Percentiles rank a stretch among this genome's conserved stretches.
phyloP scores from a whole-genome alignment of 441 rosid species.

The Populus hybrid region DNA sequence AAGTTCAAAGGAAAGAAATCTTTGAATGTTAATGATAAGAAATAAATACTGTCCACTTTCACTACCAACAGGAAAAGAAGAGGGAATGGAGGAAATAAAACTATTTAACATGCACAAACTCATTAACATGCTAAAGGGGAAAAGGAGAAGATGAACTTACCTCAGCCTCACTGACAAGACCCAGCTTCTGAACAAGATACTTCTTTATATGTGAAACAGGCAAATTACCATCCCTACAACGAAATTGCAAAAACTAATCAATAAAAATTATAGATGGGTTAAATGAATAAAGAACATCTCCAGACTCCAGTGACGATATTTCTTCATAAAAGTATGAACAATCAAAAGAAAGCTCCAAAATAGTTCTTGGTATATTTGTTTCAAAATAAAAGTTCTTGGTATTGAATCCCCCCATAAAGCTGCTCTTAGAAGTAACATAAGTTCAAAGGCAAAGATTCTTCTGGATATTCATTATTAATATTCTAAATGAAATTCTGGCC shows the following conservation, averaged over 20 bases:
- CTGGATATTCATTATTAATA: background rate
- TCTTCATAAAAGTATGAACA: background rate
- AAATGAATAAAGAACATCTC: background rate
- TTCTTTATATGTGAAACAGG: conserved; percentile 36
- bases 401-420: background rate
- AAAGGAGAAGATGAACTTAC: conserved; percentile 16
- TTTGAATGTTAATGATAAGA: background rate
- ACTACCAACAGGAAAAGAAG: background rate
- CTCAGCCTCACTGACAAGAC: conserved; percentile 40
- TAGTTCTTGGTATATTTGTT: background rate
- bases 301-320: background rate
- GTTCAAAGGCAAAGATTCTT: background rate
- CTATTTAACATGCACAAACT: background rate
- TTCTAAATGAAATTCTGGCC: background rate
- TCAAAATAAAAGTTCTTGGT: background rate
- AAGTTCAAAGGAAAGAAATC: background rate
- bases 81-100: background rate
- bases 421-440: background rate
- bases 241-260: background rate
- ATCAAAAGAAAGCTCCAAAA: background rate
- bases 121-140: background rate
- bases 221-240: conserved; percentile 37
- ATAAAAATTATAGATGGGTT: background rate
- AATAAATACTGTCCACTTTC: background rate
- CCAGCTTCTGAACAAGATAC: conserved; percentile 39